A percentile compares a stretch with the other conserved stretches of the same genome.
phyloP scores from a whole-genome alignment of 345 rosid species.

The Heritiera littoralis region DNA sequence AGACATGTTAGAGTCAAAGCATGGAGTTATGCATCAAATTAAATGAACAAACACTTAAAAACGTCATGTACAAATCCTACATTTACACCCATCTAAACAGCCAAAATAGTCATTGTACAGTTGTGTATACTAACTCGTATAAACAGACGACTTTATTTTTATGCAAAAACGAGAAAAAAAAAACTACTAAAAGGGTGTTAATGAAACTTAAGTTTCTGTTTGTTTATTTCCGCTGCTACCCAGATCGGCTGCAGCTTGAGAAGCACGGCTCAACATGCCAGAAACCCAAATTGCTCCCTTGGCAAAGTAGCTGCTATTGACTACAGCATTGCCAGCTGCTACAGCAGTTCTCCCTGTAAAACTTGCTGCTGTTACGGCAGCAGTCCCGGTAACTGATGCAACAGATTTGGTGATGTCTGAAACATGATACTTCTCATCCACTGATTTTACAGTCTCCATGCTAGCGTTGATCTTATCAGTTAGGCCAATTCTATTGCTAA shows the following conservation, averaged over 20 bases:
- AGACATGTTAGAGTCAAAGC: not conserved
- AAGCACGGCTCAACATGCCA: conserved; percentile 57
- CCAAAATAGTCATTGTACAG: not conserved
- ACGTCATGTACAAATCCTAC: not conserved
- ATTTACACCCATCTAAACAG: conserved; percentile 10
- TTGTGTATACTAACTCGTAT: not conserved
- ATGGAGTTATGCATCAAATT: not conserved
- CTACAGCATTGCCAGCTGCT: conserved; percentile 64
- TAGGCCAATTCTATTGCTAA: conserved; percentile 67
- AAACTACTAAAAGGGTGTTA: not conserved
- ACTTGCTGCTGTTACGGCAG: conserved; percentile 64
- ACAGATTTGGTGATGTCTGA: conserved; percentile 68
- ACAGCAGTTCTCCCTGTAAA: conserved; percentile 59
- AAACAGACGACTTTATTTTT: conserved; percentile 17
- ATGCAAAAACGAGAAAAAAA: not conserved
- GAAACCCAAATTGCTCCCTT: conserved; percentile 90
- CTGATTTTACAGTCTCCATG: conserved; percentile 56
- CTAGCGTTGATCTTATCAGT: conserved; percentile 63
- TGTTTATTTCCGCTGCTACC: conserved; percentile 48
- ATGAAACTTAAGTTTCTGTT: conserved; percentile 4
- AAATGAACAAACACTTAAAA: not conserved
- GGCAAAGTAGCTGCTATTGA: conserved; percentile 75
- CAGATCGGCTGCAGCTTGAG: conserved; percentile 68
- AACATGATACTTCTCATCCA: conserved; percentile 69
- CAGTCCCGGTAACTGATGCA: conserved; percentile 64